Evolutionary conservation across 331 rosid species (phyloP).

Genomic region (Malus hybrid): DNA sequence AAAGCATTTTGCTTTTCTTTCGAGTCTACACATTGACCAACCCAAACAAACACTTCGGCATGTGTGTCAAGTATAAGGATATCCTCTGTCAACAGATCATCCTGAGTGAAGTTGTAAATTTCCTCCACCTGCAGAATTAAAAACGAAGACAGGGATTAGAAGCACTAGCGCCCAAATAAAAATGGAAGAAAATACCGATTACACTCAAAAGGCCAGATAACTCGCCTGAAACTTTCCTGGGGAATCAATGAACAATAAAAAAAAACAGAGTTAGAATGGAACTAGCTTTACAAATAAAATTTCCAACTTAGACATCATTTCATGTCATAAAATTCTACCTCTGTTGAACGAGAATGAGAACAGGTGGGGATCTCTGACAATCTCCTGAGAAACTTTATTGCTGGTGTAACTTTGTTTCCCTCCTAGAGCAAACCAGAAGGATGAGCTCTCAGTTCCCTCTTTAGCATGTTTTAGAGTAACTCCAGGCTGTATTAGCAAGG

Average conservation of each 20-base stretch:
- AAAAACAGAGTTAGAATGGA: slow-evolving; percentile 31
- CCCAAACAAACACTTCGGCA: slow-evolving; percentile 93
- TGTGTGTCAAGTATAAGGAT: slow-evolving; percentile 81
- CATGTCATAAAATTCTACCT: slow-evolving; percentile 42
- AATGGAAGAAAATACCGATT: slow-evolving; percentile 13
- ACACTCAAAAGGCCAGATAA: slow-evolving; percentile 1
- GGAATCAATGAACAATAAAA: slow-evolving; percentile 21
- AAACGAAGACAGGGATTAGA: slow-evolving; percentile 15
- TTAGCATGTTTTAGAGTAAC: slow-evolving; percentile 72
- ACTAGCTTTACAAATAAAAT: slow-evolving; percentile 12
- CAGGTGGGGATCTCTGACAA: slow-evolving; percentile 81
- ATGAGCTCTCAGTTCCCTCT: slow-evolving; percentile 96
- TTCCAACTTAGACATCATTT: slow-evolving; percentile 18
- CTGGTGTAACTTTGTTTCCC: slow-evolving; percentile 76
- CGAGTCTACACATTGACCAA: slow-evolving; percentile 76
- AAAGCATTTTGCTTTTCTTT: slow-evolving; percentile 78
- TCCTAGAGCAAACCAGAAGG: slow-evolving; percentile 89
- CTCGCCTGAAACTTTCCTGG: slow-evolving; percentile 93
- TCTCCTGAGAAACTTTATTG: slow-evolving; percentile 55
- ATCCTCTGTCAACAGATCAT: slow-evolving; percentile 93
- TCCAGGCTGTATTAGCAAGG: slow-evolving; percentile 64
- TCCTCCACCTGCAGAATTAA: slow-evolving; percentile 63
- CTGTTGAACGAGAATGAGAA: slow-evolving; percentile 57
- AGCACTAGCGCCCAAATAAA: slow-evolving; percentile 7
- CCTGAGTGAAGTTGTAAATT: slow-evolving; percentile 83